Base-by-base conservation (phyloP, 2,329 filamentous ascomycete species). In the Trichoderma simmonsii region DNA sequence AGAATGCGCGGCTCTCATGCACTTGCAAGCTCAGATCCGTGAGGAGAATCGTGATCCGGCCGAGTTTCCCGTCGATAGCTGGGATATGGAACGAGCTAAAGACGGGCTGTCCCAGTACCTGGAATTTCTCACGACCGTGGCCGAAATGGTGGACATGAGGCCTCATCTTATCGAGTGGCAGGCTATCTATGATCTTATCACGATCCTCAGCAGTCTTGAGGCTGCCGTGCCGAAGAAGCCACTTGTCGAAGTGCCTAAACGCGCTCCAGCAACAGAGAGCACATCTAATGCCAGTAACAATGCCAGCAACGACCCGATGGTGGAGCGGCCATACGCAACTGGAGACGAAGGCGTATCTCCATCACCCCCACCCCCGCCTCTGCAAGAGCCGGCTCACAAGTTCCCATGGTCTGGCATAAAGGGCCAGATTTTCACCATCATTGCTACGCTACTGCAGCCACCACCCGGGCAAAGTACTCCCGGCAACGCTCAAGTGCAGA, bases 81-180 rank as follows among this genome's bases (percentile, higher is more conserved):
- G 95, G 95, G 95, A 98, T 77, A 97, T 98, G 92, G 95, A 98
- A 80, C 90, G 95, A 15, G 95, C 97, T 72, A 97, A 97, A 80
- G 95, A 98, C 78, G 95, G 95, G 0, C 89, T 98, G 1, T 94
- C 95, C 66, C 95, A 98, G 80, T 97, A 97, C 78, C 89, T 98
- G 2, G 95, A 98, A 77, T 97, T 98, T 79, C 92, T 98, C 69
- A 94, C 92, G 18, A 95, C 96, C 0, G 89, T 97, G 32, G 94
- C 93, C 0, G 95, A 97, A 78, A 92, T 95, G 77, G 87, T 91
- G 57, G 91, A 93, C 65, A 94, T 94, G 85, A 93, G 97, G 74
- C 88, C 90, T 56, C 91, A 97, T 74, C 87, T 98, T 51, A 93
- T 97, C 64, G 92, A 97, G 75, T 98, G 95, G 93, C 94, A 98